Percentiles rank a stretch among this genome's conserved stretches.
Evolutionary conservation across 1,284 basidiomycete genomes (phyloP).

Genomic region (Trametes versicolor): DNA sequence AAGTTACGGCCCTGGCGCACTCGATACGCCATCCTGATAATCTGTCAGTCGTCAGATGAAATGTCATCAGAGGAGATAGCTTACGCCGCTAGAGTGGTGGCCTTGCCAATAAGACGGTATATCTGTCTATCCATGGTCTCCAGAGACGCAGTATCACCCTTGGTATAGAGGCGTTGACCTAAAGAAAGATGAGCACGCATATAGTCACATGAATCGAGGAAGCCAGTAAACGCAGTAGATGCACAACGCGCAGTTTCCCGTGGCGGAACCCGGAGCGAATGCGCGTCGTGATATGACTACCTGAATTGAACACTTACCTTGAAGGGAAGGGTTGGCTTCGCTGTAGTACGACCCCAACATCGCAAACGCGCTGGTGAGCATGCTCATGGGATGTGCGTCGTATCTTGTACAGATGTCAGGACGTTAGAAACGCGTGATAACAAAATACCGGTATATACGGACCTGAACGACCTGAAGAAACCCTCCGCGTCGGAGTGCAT

Average conservation of each 20-base stretch:
- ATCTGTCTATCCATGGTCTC: constrained; percentile 91
- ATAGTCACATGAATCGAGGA: background rate
- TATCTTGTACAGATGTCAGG: constrained; percentile 56
- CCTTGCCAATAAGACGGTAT: constrained; percentile 86
- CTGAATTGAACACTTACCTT: constrained; percentile 54
- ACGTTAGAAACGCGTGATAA: background rate
- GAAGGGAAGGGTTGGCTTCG: constrained; percentile 82
- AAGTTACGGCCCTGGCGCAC: constrained; percentile 89
- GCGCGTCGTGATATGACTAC: too few species aligned
- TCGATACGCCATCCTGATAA: constrained; percentile 83
- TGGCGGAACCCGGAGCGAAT: too few species aligned
- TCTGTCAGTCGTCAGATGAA: background rate
- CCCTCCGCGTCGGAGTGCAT: constrained; percentile 83
- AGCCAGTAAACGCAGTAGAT: background rate
- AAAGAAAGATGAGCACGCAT: background rate
- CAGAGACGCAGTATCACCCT: constrained; percentile 70
- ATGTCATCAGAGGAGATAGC: constrained; percentile 32
- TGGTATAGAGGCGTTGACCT: constrained; percentile 86
- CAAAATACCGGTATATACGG: constrained; percentile 8
- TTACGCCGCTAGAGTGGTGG: constrained; percentile 86
- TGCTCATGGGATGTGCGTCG: constrained; percentile 90
- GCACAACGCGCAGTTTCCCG: too few species aligned
- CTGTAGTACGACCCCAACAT: constrained; percentile 88
- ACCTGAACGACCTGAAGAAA: constrained; percentile 85
- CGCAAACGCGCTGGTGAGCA: constrained; percentile 85